Evolutionary conservation across 2,329 filamentous ascomycete genomes (phyloP).

Genomic region (Apiospora aurea): DNA sequence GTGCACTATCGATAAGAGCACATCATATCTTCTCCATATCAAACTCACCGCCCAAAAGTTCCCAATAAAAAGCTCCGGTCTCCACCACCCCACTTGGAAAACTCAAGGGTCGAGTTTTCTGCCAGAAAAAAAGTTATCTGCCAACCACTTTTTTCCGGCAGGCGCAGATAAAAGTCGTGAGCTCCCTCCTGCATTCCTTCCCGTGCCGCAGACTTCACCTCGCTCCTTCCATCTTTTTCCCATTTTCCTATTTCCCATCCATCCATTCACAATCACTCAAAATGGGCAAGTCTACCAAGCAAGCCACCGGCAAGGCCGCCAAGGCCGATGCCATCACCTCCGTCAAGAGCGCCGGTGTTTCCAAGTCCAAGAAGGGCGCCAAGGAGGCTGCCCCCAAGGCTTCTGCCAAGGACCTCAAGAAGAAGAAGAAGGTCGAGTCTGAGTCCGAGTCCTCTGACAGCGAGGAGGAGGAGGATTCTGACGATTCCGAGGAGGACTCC

Average conservation of each 20-base stretch:
- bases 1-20: slow-evolving; percentile 2
- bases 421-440: slow-evolving; percentile 48
- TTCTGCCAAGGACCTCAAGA: slow-evolving; percentile 46
- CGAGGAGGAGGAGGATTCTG: slow-evolving; percentile 39
- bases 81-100: slow-evolving; percentile 16
- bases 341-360: slow-evolving; percentile 72
- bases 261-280: slow-evolving; percentile 40
- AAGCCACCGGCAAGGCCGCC: slow-evolving; percentile 58
- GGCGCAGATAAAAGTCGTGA: slow-evolving; percentile 17
- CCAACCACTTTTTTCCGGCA: slow-evolving; percentile 30
- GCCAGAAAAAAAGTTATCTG: background rate
- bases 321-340: slow-evolving; percentile 55
- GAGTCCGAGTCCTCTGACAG: slow-evolving; percentile 45
- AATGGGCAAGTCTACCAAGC: slow-evolving; percentile 71
- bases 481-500: slow-evolving; percentile 40
- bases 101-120: slow-evolving; percentile 26
- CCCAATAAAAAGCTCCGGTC: slow-evolving; percentile 1
- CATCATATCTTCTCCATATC: slow-evolving; percentile 20
- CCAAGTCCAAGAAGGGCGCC: slow-evolving; percentile 73
- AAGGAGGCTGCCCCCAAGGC: slow-evolving; percentile 64
- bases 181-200: slow-evolving; percentile 26
- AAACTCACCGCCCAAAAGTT: slow-evolving; percentile 28
- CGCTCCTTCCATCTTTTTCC: slow-evolving; percentile 29
- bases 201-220: slow-evolving; percentile 24
- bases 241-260: background rate